Percentiles rank a stretch among this genome's conserved stretches.
Conservation (phyloP, 2,329 filamentous ascomycete species). For the Huntiella bhutanensis region DNA sequence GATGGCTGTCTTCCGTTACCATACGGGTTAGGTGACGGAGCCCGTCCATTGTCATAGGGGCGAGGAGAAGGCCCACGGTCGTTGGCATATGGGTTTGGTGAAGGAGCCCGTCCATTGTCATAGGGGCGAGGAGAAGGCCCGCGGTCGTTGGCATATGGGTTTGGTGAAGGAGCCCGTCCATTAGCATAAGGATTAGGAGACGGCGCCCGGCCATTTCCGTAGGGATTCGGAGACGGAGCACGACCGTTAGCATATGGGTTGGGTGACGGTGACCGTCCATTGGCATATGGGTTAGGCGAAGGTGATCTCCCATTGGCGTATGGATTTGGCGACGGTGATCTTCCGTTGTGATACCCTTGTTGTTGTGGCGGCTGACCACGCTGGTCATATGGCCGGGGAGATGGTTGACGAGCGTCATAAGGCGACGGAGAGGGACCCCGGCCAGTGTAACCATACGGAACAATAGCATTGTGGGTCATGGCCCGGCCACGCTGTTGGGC, state of each 20-base stretch:
- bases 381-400: background rate
- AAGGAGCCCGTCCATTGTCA: background rate
- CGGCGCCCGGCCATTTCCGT: too few relatives aligned
- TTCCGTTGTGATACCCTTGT: background rate
- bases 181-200: too few relatives aligned
- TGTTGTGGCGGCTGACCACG: background rate
- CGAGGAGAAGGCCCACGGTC: background rate
- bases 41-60: background rate
- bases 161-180: slow-evolving; percentile 4
- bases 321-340: slow-evolving; percentile 4
- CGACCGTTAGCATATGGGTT: background rate
- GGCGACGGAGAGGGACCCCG: slow-evolving; percentile 2
- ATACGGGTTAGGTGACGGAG: slow-evolving; percentile 1
- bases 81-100: slow-evolving; percentile 1
- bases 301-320: background rate
- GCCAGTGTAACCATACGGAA: slow-evolving; percentile 10
- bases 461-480: slow-evolving; percentile 11
- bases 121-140: background rate
- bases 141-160: background rate
- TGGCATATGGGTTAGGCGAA: background rate
- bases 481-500: slow-evolving; percentile 7
- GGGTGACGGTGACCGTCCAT: background rate
- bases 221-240: too few relatives aligned
- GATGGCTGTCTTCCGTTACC: background rate
- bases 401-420: background rate